A percentile compares a stretch with the other conserved stretches of the same genome.
Evolutionary conservation across 345 rosid genomes (phyloP).

Genomic region (Hevea brasiliensis): DNA sequence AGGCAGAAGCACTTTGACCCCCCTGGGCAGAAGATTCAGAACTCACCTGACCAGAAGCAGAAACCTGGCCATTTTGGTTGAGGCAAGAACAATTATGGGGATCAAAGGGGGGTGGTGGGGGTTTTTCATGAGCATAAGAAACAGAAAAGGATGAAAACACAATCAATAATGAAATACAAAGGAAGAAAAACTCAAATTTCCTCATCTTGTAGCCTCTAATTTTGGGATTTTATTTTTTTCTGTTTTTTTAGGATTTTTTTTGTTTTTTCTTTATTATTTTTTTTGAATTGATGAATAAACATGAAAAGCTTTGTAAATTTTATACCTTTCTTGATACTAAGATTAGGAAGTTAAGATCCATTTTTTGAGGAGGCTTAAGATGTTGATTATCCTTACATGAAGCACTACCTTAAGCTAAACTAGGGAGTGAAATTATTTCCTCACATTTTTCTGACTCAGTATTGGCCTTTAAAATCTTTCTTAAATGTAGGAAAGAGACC

Average conservation of each 20-base stretch:
- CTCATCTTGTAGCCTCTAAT: not conserved
- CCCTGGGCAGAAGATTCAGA: not conserved
- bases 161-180: not conserved
- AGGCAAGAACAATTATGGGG: not conserved
- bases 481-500: too few relatives aligned
- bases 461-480: too few relatives aligned
- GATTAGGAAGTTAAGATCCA: not conserved
- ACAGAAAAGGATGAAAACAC: not conserved
- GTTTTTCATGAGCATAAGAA: not conserved
- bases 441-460: too few relatives aligned
- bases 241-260: not conserved
- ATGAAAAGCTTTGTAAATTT: not conserved
- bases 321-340: not conserved
- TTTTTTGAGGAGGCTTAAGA: not conserved
- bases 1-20: not conserved
- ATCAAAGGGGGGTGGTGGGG: not conserved
- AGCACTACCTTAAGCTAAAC: not conserved
- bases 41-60: not conserved
- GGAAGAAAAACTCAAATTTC: not conserved
- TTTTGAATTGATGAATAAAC: not conserved
- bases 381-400: not conserved
- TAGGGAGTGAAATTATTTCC: not conserved
- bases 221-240: not conserved
- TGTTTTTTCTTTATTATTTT: not conserved
- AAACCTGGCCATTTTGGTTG: not conserved